Evolutionary conservation across 257 asterid species (phyloP), one percentile per base, ranked within the genome.

Genomic region (Capsicum pubescens): DNA sequence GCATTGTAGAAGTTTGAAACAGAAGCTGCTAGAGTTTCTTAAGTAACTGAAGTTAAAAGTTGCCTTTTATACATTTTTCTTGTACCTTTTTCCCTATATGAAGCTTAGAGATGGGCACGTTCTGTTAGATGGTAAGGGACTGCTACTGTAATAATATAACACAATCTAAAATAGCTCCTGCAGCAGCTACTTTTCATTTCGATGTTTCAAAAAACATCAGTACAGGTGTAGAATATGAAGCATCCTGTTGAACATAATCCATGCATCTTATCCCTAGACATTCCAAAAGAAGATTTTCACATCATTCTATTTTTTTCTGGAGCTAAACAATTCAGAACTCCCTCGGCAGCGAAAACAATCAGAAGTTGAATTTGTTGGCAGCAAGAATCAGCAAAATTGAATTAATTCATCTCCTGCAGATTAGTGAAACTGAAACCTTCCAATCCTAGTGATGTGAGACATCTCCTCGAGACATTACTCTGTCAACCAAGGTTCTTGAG

Each of bases 401-500:
- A 83, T 44, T 79, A 89, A 54, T 54, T 48, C 50, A 26, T 76
- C 50, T 2, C 50, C 42, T 52, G 46, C 81, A 54, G 86, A 52
- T 67, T 32, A 26, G 32, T 1, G 80, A 8, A 84, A 68, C 13
- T 17, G 46, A 19, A 61, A 52, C 69, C 32, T 16, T n/a, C 58
- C 42, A 16, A 82, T 61, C n/a, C 26, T 50, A 19, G 3, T 63
- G 60, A n/a, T 7, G 71, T 16, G 61, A n/a, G 59, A 50, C 21
- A 1, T 19, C 72, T 58, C 21, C 36, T 6, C 0, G 15, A 46
- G 58, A 77, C 35, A 72, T 87, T 88, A 95, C 83, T 95, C 99
- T 19, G 21, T 88, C 80, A 95, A 68, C 97, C 99, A 95, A 21
- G 97, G 97, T 57, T 91, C 92, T 82, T 89, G 91, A 85, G 67